phyloP scores from a whole-genome alignment of 2,329 filamentous ascomycete species.

The Phoma sp. region DNA sequence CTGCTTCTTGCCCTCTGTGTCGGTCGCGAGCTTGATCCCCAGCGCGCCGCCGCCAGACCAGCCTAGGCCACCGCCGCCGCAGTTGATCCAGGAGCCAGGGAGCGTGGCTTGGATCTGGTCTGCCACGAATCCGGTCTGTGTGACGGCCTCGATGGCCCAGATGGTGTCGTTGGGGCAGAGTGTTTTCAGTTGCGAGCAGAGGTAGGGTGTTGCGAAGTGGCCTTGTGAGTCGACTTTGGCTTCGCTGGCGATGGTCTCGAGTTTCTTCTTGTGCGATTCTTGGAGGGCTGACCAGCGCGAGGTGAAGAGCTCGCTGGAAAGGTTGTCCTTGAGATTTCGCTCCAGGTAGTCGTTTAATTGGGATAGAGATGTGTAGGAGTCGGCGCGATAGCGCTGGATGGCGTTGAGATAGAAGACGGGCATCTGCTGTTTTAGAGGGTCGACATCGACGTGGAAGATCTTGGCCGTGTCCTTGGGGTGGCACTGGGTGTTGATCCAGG shows the following conservation, averaged over 20 bases:
- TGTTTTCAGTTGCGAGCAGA: conserved; percentile 62
- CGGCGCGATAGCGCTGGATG: conserved; percentile 58
- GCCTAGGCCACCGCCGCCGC: conserved; percentile 78
- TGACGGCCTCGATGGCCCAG: conserved; percentile 80
- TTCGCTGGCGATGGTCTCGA: conserved; percentile 65
- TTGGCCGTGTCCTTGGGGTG: conserved; percentile 62
- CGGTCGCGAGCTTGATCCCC: conserved; percentile 75
- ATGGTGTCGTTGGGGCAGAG: conserved; percentile 69
- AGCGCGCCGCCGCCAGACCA: conserved; percentile 79
- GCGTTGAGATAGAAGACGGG: conserved; percentile 64
- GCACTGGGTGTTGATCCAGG: conserved; percentile 85
- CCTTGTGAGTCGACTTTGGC: conserved; percentile 66
- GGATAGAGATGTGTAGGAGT: conserved; percentile 63
- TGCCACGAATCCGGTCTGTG: conserved; percentile 68
- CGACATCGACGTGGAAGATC: conserved; percentile 70
- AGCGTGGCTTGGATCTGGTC: conserved; percentile 73
- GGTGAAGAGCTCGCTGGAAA: conserved; percentile 50
- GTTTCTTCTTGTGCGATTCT: conserved; percentile 62
- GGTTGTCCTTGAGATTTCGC: conserved; percentile 45
- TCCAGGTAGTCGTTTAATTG: conserved; percentile 71
- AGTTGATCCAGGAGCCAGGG: conserved; percentile 80
- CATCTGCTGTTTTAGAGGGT: conserved; percentile 69
- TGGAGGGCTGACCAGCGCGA: conserved; percentile 62
- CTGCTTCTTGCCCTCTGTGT: conserved; percentile 52
- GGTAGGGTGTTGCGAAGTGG: conserved; percentile 65